Base-by-base conservation (phyloP, 345 rosid species). In the Xanthoceras sorbifolium region DNA sequence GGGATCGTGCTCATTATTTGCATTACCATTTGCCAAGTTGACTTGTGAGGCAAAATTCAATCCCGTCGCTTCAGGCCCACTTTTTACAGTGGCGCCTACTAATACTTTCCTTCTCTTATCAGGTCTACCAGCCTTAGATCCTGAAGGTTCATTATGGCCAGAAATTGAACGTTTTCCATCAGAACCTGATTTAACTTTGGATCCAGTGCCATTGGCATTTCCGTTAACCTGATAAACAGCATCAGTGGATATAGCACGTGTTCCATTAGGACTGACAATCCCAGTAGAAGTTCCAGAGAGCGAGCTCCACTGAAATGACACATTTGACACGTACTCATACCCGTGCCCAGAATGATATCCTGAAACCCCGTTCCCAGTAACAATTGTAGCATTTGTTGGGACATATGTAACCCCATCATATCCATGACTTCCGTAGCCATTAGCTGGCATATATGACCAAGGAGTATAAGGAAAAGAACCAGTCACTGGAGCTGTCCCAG, bases 281-380 rank as follows among this genome's bases (percentile, higher is more conserved):
- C 87, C 91, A 1, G 91, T 76, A 69, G 96, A 82, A 76, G 90
- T 80, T 74, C 88, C 92, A 75, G 91, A 73, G 77, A 76, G 82
- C 5, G 97, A 85, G 78, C 81, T 86, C 94, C 94, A 93, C 40
- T 92, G 93, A 82, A 89, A 91, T 36, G 98, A 91, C 76, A 86
- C 87, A 75, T 89, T 92, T 0, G 97, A 80, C 75, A 74, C 85
- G 78, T 93, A 88, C 72, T 96, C 99, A 44, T 90, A 93, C 4
- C 94, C 93, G 73, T 92, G 95, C 67, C 89, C 89, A 63, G 91
- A 71, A 86, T 92, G 94, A 83, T 88, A 88, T 38, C 97, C 90
- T 22, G 89, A 67, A 77, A 78, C 79, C 26, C 92, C 91, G 66
- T 88, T 89, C 68, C 89, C 89, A 23, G 88, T 52, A 75, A 84